Conservation (phyloP, 1,284 basidiomycete species). For the Trametes polyzona region DNA sequence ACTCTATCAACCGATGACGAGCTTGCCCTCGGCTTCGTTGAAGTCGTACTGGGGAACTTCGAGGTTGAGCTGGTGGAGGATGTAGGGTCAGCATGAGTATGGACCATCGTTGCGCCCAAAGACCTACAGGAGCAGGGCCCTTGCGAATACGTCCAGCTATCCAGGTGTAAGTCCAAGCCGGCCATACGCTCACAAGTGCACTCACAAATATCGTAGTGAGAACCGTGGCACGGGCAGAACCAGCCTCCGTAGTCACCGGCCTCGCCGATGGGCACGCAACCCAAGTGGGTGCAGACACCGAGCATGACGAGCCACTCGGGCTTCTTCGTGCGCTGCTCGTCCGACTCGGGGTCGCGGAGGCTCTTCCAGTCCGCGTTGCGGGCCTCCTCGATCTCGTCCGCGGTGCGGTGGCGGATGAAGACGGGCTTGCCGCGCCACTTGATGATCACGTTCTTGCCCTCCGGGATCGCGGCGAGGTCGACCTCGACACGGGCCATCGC, state of each 20-base stretch:
- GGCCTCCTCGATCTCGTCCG: conserved; percentile 93
- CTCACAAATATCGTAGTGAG: conserved; percentile 94
- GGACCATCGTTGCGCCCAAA: not conserved
- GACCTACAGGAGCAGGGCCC: conserved; percentile 88
- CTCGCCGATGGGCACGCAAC: conserved; percentile 99
- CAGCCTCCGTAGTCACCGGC: conserved; percentile 98
- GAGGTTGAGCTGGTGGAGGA: conserved; percentile 77
- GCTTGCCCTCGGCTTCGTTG: conserved; percentile 86
- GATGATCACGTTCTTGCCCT: conserved; percentile 98
- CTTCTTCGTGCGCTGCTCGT: conserved; percentile 88
- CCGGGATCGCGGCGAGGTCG: conserved; percentile 88
- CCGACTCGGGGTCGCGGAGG: conserved; percentile 92
- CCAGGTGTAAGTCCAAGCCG: not conserved
- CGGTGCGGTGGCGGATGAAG: conserved; percentile 97
- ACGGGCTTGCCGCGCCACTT: conserved; percentile 99
- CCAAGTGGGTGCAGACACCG: conserved; percentile 98
- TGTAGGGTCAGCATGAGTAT: conserved; percentile 9
- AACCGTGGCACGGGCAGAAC: conserved; percentile 99
- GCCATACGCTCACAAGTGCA: conserved; percentile 16
- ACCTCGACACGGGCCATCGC: conserved; percentile 99
- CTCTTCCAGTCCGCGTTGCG: conserved; percentile 83
- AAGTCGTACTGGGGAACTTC: conserved; percentile 90
- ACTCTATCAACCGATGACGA: conserved; percentile 83
- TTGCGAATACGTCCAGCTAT: conserved; percentile 91
- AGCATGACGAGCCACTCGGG: conserved; percentile 99